Conservation (phyloP, 306 rosid species). For the Malus asiatica region DNA sequence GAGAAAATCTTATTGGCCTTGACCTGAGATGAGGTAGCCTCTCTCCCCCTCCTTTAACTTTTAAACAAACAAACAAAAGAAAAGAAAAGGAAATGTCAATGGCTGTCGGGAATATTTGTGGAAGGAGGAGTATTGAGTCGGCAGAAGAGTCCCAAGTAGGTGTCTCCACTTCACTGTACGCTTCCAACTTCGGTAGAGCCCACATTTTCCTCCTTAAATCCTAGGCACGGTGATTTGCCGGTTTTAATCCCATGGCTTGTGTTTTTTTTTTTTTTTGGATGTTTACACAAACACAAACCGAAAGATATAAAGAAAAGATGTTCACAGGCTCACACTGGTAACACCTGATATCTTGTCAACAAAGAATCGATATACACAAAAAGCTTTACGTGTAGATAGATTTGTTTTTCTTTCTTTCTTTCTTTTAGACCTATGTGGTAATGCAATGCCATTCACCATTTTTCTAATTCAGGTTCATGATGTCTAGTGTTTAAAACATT, state of each 20-base stretch:
- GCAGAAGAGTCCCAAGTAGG: slow-evolving; percentile 4
- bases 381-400: neutral
- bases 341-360: neutral
- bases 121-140: slow-evolving; percentile 5
- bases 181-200: neutral
- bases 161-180: neutral
- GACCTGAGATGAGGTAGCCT: no score
- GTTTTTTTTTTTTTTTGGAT: neutral
- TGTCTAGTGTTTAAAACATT: no score
- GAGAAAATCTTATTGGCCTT: no score
- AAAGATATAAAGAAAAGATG: no score
- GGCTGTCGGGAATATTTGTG: neutral
- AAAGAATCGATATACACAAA: neutral
- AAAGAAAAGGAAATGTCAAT: no score
- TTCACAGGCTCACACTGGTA: neutral
- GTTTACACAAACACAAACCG: neutral
- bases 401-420: neutral
- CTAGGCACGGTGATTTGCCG: neutral
- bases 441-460: no score
- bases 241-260: neutral
- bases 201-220: neutral
- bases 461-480: no score
- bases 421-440: neutral
- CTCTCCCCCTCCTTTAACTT: no score
- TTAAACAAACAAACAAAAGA: no score